Percentiles rank a stretch among this genome's conserved stretches.
These are phyloP conservation scores for Pichia nakasei DNA, from an alignment of 805 yeast species.

Conservation along the genomic window DNA sequence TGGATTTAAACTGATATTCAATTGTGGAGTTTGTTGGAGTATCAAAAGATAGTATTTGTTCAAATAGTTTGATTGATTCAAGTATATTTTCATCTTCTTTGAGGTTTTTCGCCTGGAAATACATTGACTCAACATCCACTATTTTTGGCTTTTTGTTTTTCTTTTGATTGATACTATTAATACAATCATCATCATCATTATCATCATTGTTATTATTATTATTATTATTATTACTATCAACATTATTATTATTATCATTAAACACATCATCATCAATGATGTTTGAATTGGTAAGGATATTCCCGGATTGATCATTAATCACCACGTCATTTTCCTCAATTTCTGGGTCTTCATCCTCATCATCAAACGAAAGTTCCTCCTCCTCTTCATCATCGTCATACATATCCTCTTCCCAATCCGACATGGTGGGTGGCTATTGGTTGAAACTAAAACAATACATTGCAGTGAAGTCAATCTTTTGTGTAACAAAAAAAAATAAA, in stretches of 20 bases:
- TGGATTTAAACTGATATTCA: conserved; percentile 25
- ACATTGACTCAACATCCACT: conserved; percentile 19
- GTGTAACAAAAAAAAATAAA: too few relatives aligned
- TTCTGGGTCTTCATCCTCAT: conserved; percentile 18
- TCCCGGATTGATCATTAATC: too few relatives aligned
- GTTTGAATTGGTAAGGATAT: too few relatives aligned
- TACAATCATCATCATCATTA: conserved; percentile 5
- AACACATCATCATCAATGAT: conserved; percentile 17
- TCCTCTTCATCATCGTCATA: conserved; percentile 20
- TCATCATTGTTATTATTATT: background rate
- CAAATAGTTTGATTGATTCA: conserved; percentile 21
- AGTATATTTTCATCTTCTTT: conserved; percentile 24
- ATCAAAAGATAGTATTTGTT: conserved; percentile 11
- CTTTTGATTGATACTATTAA: background rate
- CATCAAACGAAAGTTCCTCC: background rate
- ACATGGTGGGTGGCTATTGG: too few relatives aligned
- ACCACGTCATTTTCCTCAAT: conserved; percentile 14
- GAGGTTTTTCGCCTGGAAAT: conserved; percentile 26
- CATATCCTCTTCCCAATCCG: conserved; percentile 32
- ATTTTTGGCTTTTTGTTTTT: background rate
- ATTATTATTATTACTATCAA: conserved; percentile 5
- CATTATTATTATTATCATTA: too few relatives aligned
- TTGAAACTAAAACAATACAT: too few relatives aligned
- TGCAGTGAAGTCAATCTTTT: too few relatives aligned
- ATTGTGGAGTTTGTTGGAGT: conserved; percentile 1